Evolutionary conservation across 192 early-diverging fungal genomes (phyloP).

Genomic region (Jimgerdemannia flammicorona): DNA sequence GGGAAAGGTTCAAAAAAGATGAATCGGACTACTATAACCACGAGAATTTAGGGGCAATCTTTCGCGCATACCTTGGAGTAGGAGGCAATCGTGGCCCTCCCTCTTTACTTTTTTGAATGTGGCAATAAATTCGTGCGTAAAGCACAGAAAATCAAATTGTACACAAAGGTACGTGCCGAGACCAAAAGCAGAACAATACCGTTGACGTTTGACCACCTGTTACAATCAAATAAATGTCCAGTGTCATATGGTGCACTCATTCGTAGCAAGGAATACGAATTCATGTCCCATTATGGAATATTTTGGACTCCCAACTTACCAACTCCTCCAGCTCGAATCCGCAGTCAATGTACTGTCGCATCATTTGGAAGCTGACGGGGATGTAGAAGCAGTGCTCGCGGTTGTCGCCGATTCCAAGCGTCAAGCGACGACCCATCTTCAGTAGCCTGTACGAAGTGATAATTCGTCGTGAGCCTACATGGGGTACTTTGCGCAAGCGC

Average conservation of each 20-base stretch:
- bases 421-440: slow-evolving; percentile 66
- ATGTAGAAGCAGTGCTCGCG: slow-evolving; percentile 87
- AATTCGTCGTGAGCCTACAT: too few relatives aligned
- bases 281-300: too few relatives aligned
- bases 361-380: slow-evolving; percentile 80
- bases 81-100: slow-evolving; percentile 31
- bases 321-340: slow-evolving; percentile 92
- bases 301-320: slow-evolving; percentile 12
- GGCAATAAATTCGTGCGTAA: slow-evolving; percentile 91
- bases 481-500: too few relatives aligned
- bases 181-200: slow-evolving; percentile 84
- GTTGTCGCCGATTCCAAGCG: slow-evolving; percentile 93
- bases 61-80: neutral
- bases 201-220: slow-evolving; percentile 80
- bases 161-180: slow-evolving; percentile 86
- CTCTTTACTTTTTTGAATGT: slow-evolving; percentile 69
- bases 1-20: neutral
- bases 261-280: too few relatives aligned
- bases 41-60: too few relatives aligned
- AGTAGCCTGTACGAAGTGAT: slow-evolving; percentile 50
- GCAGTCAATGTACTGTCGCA: slow-evolving; percentile 72
- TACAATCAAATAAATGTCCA: neutral
- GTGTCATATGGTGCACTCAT: too few relatives aligned
- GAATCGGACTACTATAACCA: neutral
- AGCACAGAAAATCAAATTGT: slow-evolving; percentile 88